Conservation (phyloP, 1,284 basidiomycete genomes). For the Ustanciosporium gigantosporum region DNA sequence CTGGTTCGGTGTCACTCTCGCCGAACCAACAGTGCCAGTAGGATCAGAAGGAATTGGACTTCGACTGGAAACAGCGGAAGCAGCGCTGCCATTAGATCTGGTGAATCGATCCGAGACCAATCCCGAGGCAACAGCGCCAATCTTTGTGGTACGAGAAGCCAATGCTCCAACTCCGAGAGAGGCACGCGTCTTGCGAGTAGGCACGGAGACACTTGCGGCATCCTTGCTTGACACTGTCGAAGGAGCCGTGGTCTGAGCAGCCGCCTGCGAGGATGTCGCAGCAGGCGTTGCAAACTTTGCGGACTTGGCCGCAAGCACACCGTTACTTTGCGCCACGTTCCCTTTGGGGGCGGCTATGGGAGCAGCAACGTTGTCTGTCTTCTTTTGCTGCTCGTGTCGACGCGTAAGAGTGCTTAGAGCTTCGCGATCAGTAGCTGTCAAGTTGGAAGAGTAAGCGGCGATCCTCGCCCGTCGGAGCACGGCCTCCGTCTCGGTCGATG, state of each 20-base stretch:
- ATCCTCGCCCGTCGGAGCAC: slow-evolving; percentile 49
- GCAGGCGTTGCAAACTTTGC: slow-evolving; percentile 5
- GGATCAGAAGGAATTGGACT: slow-evolving; percentile 29
- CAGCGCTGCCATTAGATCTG: neutral
- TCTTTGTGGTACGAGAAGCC: slow-evolving; percentile 7
- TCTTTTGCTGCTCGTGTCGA: slow-evolving; percentile 38
- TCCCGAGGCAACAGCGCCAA: slow-evolving; percentile 2
- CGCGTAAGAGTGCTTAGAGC: slow-evolving; percentile 40
- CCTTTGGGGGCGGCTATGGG: neutral
- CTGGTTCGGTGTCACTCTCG: slow-evolving; percentile 26
- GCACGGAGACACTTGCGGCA: slow-evolving; percentile 10
- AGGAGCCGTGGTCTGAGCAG: neutral
- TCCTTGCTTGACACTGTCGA: slow-evolving; percentile 7
- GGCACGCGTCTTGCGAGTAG: slow-evolving; percentile 24
- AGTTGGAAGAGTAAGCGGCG: slow-evolving; percentile 41
- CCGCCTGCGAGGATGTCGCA: slow-evolving; percentile 1
- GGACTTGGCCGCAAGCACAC: neutral
- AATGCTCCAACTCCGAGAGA: slow-evolving; percentile 16
- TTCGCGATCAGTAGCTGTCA: slow-evolving; percentile 46
- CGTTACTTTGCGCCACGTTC: slow-evolving; percentile 1
- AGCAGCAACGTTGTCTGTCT: slow-evolving; percentile 9
- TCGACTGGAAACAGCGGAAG: slow-evolving; percentile 2
- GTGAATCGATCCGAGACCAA: neutral
- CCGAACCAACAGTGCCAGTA: slow-evolving; percentile 2
- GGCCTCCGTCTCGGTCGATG: slow-evolving; percentile 47